A percentile compares a stretch with the other conserved stretches of the same genome.
Conservation (phyloP, 2,329 filamentous ascomycete species). For the Triangularia setosa region DNA sequence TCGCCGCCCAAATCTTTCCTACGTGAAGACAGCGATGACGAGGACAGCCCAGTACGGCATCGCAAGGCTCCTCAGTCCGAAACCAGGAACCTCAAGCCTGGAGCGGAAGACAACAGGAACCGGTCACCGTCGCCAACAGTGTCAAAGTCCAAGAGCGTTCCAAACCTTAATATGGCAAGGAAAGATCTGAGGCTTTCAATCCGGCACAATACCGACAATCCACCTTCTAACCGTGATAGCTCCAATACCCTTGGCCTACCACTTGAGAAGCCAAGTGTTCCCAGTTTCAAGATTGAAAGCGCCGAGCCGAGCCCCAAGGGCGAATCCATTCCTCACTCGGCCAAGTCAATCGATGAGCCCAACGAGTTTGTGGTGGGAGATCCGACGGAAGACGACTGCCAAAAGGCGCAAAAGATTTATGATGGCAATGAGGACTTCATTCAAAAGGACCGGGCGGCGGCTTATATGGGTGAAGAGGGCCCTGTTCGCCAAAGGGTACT, state of each 20-base stretch:
- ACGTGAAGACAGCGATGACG: slow-evolving; percentile 50
- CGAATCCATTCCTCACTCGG: slow-evolving; percentile 21
- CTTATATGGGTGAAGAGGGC: slow-evolving; percentile 80
- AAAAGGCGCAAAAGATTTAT: slow-evolving; percentile 78
- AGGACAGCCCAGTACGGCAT: slow-evolving; percentile 34
- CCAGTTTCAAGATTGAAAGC: slow-evolving; percentile 44
- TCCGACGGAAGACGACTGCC: slow-evolving; percentile 64
- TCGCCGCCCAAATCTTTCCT: slow-evolving; percentile 45
- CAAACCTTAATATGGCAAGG: slow-evolving; percentile 22
- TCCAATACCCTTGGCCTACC: slow-evolving; percentile 40
- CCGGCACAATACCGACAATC: slow-evolving; percentile 16
- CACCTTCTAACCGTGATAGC: slow-evolving; percentile 32
- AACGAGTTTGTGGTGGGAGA: slow-evolving; percentile 52
- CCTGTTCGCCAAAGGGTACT: slow-evolving; percentile 55
- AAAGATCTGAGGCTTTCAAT: slow-evolving; percentile 14
- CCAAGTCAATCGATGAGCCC: slow-evolving; percentile 53
- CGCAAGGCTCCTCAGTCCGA: slow-evolving; percentile 15
- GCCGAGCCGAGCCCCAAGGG: slow-evolving; percentile 38
- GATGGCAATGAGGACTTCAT: slow-evolving; percentile 81
- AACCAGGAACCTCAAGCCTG: slow-evolving; percentile 18
- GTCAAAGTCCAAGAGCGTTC: slow-evolving; percentile 28
- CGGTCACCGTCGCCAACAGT: slow-evolving; percentile 25
- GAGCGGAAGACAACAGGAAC: slow-evolving; percentile 14
- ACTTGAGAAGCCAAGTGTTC: slow-evolving; percentile 36
- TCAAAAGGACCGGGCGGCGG: slow-evolving; percentile 72